Evolutionary conservation across 148 eudicot species (phyloP), one percentile per base, ranked within the genome.

Genomic region (Rhododendron mucronatum): DNA sequence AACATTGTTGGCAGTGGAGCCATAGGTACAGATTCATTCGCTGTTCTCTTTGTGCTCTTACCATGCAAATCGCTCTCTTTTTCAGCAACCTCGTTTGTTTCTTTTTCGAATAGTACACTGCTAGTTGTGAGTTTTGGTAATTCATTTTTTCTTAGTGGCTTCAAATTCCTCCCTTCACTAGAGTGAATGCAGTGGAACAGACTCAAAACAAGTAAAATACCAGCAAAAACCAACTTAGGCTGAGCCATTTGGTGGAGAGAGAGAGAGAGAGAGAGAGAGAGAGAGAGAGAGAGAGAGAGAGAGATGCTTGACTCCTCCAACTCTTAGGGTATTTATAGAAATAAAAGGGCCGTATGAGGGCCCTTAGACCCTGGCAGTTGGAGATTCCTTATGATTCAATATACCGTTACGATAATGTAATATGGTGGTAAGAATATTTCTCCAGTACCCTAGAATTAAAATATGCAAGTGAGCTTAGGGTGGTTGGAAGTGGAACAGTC

Each of bases 311-410:
- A 78, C 47, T 41, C 59, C 83, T 86, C 59, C 28, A 81, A 74
- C 59, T 84, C 69, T 30, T 35, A 23, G 48, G 67, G 82, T 89
- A 90, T 89, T 88, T 92, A 91, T 92, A 92, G 86, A 86, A 71
- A 85, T 83, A 85, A 80, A 28, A 87, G 81, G 86, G 85, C 80
- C 41, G 55, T 81, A 39, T 39, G 81, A 81, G 63, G 65, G 78
- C 30, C 78, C 23, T 86, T 69, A 53, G 80, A 23, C 55, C 84
- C 81, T 87, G 84, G 80, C 51, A 48, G 37, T 79, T 75, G 88
- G 90, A 92, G 90, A 88, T 89, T 89, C 89, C 84, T 77, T 81
- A 0, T 69, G 63, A 81, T 81, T 44, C 84, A 57, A 73, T 83
- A 39, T 71, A 1, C 3, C 20, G 20, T 14, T 14, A 3, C 10